Base-by-base conservation (phyloP, 2,329 filamentous ascomycete genomes). In the Didymella segeticola region DNA sequence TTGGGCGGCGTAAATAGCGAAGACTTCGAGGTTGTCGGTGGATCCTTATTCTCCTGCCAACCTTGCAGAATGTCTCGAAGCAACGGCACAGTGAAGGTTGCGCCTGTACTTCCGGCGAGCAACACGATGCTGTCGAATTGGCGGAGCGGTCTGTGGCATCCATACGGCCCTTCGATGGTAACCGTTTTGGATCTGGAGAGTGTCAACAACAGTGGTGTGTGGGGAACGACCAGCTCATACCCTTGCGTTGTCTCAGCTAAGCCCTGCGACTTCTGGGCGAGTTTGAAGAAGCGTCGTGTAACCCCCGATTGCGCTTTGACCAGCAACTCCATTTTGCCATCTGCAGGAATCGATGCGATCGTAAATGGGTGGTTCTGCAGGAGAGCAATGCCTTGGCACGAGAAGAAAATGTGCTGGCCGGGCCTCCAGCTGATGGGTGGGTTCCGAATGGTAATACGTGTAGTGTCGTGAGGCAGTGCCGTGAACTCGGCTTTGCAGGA, bases 361-460 rank as follows among this genome's bases (percentile, higher is more conserved):
- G 85, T 88, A 63, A 88, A 88, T 0, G 86, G 86, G 59, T 89
- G 86, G 20, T 81, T 82, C 62, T 88, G 83, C 2, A 88, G 70
- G 1, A 83, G 84, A 15, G 79, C 77, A 30, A 86, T 67, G 0
- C 77, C 78, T 62, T 82, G 86, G 62, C 78, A 86, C 5, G 82
- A 82, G 2, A 89, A 72, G 60, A 87, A 86, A 0, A 84, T 78
- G 65, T 89, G 86, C 56, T 89, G 86, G 1, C 86, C 86, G 3
- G 86, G 79, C 23, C 70, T 78, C 86, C 86, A 89, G 15, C 66
- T 73, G 43, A 87, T 78, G 2, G 81, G 79, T 1, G 83, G 82
- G 19, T 83, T 78, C 1, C 75, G 64, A 37, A 88, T 80, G 1
- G 80, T 82, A 55, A 89, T 77, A 8, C 80, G 79, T 4, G 84